Evolutionary conservation across 1,139 yeast genomes (phyloP), one percentile per base, ranked within the genome.

Genomic region (Saccharomycopsis hybrid): DNA sequence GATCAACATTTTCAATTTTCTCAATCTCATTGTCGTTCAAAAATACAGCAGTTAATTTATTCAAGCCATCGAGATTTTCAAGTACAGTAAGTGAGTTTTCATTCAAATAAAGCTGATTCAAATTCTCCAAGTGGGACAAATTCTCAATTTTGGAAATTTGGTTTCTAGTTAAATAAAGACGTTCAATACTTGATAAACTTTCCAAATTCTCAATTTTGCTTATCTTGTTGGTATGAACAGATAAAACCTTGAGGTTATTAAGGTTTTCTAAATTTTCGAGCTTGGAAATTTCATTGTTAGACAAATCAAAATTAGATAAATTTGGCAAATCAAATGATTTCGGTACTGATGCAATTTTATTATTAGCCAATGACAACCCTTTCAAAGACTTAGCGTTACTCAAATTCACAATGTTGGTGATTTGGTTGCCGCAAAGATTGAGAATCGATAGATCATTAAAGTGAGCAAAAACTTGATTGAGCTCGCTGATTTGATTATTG

Each of bases 341-440:
- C 2, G 47, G 41, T 65, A 4, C 54, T 57, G 62, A 38, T 1
- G 60, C 52, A 24, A 74, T 72, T 49, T 68, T 66, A 56, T 74
- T 74, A 56, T 73, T 73, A 24, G 77, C 77, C 47, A 74, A 62
- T 76, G 77, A 72, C 46, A 73, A 62, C 55, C 71, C 71, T 48
- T 66, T 64, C 48, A 74, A 61, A 31, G 65, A 64, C 1, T 59
- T 57, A 46, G 71, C 61, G 5, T 57, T 53, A 30, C 58, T 57
- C 57, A 73, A 60, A 37, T 64, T 65, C 46, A 69, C 73, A 44
- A 73, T 69, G 24, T 55, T 60, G 55, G 66, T 74, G 45, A 74
- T 67, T 47, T 70, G 69, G 57, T 74, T 74, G 18, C 77, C 76
- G 1, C 77, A 77, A 52, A 74, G 62, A 56, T 73, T 77, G 49